Conservation (phyloP, 164 flowering plant genomes). For the Paratinospora sagittata region DNA sequence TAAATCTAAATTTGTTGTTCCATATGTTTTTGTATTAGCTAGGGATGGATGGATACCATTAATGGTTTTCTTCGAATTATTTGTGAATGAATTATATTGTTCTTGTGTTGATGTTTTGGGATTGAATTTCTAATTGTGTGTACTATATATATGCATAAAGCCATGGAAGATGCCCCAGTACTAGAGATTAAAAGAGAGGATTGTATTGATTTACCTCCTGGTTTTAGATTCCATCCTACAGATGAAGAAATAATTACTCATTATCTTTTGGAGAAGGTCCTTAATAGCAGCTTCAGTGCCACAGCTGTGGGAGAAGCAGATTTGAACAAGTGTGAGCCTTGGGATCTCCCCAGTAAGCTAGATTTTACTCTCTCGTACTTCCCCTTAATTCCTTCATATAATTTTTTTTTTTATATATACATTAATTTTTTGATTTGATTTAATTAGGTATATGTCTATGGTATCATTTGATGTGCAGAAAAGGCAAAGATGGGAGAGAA, state of each 20-base stretch:
- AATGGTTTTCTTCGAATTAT: too few species aligned
- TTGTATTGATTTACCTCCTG: constrained; percentile 34
- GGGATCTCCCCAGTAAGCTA: constrained; percentile 53
- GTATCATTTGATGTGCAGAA: constrained; percentile 20
- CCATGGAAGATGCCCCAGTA: background rate
- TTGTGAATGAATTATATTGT: background rate
- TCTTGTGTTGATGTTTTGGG: background rate
- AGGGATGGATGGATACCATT: too few species aligned
- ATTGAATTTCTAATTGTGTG: background rate
- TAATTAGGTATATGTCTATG: background rate
- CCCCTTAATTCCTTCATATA: too few species aligned
- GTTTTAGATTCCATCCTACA: constrained; percentile 62
- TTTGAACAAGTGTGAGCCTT: constrained; percentile 56
- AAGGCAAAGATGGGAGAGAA: constrained; percentile 66
- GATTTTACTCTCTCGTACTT: background rate
- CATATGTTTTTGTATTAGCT: background rate
- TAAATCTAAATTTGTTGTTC: too few species aligned
- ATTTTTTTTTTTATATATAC: background rate
- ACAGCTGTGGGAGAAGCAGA: constrained; percentile 47
- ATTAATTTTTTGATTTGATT: background rate
- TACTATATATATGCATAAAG: background rate
- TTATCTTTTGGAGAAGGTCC: constrained; percentile 43
- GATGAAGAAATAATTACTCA: constrained; percentile 49
- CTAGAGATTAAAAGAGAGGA: background rate
- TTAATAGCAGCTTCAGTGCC: constrained; percentile 29